Base-by-base conservation (phyloP, 768 basidiomycete genomes). In the Panaeolus cyanescens region DNA sequence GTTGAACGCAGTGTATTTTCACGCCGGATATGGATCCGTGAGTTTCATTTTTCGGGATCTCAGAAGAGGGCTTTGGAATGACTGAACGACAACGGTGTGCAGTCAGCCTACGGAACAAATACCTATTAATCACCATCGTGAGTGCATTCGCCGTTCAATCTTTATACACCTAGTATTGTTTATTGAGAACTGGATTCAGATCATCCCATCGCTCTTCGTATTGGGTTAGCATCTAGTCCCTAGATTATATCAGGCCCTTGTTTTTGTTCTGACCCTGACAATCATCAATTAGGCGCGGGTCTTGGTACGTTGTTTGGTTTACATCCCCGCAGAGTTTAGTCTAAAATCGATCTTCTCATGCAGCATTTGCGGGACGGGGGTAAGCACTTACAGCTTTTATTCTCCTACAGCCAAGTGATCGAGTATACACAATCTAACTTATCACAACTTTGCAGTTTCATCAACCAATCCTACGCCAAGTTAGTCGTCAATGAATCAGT, bases 1-100 rank as follows among this genome's bases (percentile, higher is more conserved):
- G n/a, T n/a, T n/a, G n/a, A n/a, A 37, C 28, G 15, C 55, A 71
- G 70, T 19, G 59, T 71, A 7, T 69, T 69, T 36, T 68, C 67
- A 13, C 66, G 68, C 13, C 64, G 70, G 30, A 67, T 71, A 31
- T 71, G 68, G 68, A 45, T 66, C 2, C 34, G 70, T 70, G 59
- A 6, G 68, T 61, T 15, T 25, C 7, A n/a, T 40, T 5, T 40
- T 40, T 4, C 53, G 36, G 32, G 22, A 19, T 4, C 31, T 54
- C 31, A 7, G 3, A 17, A 42, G 19, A 20, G 12, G 22, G 19
- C 13, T 25, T 5, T 28, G 22, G 31, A 4, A 36, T 9, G 19
- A 28, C 33, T 30, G 19, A 6, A 59, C 15, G 10, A 32, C 30
- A 36, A 25, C 8, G 8, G 9, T 28, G 25, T 5, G 6, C 45